Percentiles rank a stretch among this genome's conserved stretches.
These are phyloP conservation scores for Magnusiomyces suaveolens DNA, from an alignment of 1,139 yeast species.

Conservation along the genomic window DNA sequence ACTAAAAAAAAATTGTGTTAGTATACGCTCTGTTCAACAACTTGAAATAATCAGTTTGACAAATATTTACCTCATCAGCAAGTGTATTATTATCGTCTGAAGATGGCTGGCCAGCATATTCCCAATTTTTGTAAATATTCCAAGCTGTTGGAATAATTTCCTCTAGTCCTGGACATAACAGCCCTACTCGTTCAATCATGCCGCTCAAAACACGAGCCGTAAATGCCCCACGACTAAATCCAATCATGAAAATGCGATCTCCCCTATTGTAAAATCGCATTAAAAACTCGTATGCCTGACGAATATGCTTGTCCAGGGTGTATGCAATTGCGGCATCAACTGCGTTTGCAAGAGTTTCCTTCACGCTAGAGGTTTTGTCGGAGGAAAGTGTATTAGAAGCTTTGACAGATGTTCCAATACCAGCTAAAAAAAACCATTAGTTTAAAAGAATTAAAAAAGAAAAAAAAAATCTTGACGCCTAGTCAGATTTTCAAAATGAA, in stretches of 20 bases:
- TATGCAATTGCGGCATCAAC: slow-evolving; percentile 47
- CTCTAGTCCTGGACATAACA: slow-evolving; percentile 44
- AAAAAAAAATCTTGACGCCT: no score
- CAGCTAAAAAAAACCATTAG: slow-evolving; percentile 34
- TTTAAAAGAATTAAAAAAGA: no score
- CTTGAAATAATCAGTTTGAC: not conserved
- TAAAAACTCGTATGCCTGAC: slow-evolving; percentile 46
- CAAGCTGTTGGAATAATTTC: slow-evolving; percentile 50
- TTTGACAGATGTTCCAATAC: slow-evolving; percentile 46
- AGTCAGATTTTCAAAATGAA: no score
- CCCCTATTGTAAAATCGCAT: slow-evolving; percentile 41
- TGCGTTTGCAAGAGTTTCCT: slow-evolving; percentile 21
- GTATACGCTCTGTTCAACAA: not conserved
- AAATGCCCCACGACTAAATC: slow-evolving; percentile 59
- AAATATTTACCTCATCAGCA: slow-evolving; percentile 34
- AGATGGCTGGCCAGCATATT: slow-evolving; percentile 41
- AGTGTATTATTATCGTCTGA: slow-evolving; percentile 36
- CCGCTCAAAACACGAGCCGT: slow-evolving; percentile 54
- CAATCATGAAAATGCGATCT: slow-evolving; percentile 47
- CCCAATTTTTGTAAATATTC: slow-evolving; percentile 54
- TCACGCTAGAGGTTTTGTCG: not conserved
- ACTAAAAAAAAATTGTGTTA: slow-evolving; percentile 7
- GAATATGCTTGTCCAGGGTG: slow-evolving; percentile 45
- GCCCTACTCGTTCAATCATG: slow-evolving; percentile 53
- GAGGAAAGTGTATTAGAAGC: slow-evolving; percentile 28